phyloP scores from a whole-genome alignment of 768 basidiomycete species.

The Suillus occidentalis region DNA sequence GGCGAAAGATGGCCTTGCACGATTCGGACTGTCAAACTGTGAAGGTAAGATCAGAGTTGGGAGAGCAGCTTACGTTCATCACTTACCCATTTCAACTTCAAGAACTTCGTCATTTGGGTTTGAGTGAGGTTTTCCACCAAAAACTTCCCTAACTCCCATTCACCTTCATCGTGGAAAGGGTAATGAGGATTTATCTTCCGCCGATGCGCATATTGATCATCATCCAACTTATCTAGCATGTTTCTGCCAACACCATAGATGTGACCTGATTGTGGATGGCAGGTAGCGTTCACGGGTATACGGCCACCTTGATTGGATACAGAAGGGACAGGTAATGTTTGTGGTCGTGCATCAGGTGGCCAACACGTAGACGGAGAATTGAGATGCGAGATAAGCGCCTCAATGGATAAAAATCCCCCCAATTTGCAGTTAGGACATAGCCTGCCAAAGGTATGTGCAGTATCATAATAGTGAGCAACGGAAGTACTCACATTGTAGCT shows the following conservation, averaged over 20 bases:
- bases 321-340: background rate
- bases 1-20: conserved; percentile 17
- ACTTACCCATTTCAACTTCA: conserved; percentile 28
- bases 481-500: background rate
- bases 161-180: conserved; percentile 31
- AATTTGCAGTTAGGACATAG: background rate
- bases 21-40: conserved; percentile 3
- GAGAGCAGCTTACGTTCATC: background rate
- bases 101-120: conserved; percentile 26
- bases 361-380: background rate
- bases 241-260: conserved; percentile 18
- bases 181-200: conserved; percentile 26
- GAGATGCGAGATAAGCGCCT: background rate
- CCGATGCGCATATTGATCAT: conserved; percentile 19
- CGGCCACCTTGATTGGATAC: too few species aligned
- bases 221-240: conserved; percentile 27
- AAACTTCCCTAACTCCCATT: conserved; percentile 36
- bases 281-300: background rate
- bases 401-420: background rate
- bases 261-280: conserved; percentile 10
- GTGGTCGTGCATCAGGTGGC: background rate
- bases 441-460: background rate
- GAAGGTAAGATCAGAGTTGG: background rate
- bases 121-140: conserved; percentile 19
- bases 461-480: background rate